These are phyloP conservation scores for Trypanosoma conorhini DNA, from an alignment of 208 protist genomes.

Conservation along the genomic window DNA sequence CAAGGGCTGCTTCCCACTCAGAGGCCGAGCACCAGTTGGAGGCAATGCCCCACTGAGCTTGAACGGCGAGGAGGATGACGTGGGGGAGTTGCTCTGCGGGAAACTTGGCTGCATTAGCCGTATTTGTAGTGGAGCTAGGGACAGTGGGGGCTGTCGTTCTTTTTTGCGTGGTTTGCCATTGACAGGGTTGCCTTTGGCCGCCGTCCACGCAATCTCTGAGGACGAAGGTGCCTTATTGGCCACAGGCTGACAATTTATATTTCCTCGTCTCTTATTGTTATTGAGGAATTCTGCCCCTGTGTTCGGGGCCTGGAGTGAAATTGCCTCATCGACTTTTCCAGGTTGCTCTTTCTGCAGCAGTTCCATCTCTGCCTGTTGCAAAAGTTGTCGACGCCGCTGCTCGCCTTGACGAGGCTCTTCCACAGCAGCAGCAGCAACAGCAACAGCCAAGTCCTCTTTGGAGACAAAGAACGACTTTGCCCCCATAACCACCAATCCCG, in stretches of 20 bases:
- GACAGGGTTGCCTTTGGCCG: not conserved
- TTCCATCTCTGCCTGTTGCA: not conserved
- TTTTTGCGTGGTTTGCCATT: slow-evolving; percentile 6
- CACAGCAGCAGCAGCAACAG: slow-evolving; percentile 12
- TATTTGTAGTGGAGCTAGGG: slow-evolving; percentile 12
- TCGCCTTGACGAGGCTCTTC: slow-evolving; percentile 13
- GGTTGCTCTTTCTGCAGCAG: not conserved
- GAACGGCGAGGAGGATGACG: not conserved
- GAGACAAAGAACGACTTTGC: not conserved
- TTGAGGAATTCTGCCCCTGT: not conserved
- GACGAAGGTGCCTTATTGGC: not conserved
- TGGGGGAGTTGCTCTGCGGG: slow-evolving; percentile 2
- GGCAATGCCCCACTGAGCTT: not conserved
- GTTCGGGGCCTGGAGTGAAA: not conserved
- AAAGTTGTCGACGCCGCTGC: slow-evolving; percentile 3
- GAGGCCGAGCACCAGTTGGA: not conserved
- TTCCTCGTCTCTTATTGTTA: slow-evolving; percentile 1
- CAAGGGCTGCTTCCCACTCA: not conserved
- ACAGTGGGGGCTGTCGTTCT: not conserved
- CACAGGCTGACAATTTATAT: not conserved
- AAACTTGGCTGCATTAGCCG: not conserved
- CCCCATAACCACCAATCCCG: not conserved
- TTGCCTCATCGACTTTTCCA: not conserved
- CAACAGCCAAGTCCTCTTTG: slow-evolving; percentile 19
- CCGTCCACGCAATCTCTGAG: not conserved